Percentiles rank a stretch among this genome's conserved stretches.
phyloP scores from a whole-genome alignment of 2,329 filamentous ascomycete genomes.

The Talaromyces sp. region DNA sequence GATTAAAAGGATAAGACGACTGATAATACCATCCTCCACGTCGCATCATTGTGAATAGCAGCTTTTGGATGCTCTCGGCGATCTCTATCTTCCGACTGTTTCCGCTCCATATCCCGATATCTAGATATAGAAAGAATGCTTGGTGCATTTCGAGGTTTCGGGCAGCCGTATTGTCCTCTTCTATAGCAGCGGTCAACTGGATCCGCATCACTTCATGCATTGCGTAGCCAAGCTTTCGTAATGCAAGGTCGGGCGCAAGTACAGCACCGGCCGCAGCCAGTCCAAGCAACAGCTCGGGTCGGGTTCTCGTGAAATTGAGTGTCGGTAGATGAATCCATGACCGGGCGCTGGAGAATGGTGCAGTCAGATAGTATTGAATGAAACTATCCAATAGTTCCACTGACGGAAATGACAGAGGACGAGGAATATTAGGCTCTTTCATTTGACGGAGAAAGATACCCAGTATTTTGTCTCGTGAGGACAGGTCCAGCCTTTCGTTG shows the following conservation, averaged over 20 bases:
- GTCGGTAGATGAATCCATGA: conserved; percentile 33
- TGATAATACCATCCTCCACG: conserved; percentile 32
- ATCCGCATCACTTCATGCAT: conserved; percentile 36
- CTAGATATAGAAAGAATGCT: conserved; percentile 34
- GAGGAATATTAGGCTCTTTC: conserved; percentile 2
- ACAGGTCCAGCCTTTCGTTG: conserved; percentile 9
- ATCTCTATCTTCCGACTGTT: conserved; percentile 40
- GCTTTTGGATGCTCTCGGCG: conserved; percentile 38
- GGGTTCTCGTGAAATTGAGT: conserved; percentile 30
- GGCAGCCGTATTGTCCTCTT: conserved; percentile 32
- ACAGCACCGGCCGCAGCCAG: conserved; percentile 37
- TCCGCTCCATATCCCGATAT: conserved; percentile 39
- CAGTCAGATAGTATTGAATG: conserved; percentile 30
- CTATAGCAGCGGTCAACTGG: conserved; percentile 27
- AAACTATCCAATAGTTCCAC: conserved; percentile 33
- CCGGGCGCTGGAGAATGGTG: conserved; percentile 20
- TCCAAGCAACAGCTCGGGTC: conserved; percentile 33
- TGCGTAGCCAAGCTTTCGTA: conserved; percentile 38
- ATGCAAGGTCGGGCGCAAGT: conserved; percentile 30
- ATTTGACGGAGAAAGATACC: conserved; percentile 14
- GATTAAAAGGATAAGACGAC: conserved; percentile 21
- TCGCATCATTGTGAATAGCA: conserved; percentile 37
- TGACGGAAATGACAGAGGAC: conserved; percentile 32
- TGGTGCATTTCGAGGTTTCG: conserved; percentile 34
- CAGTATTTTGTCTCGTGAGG: conserved; percentile 15